Base-by-base conservation (phyloP, 2,329 filamentous ascomycete species). In the Salinomyces thailandicus region DNA sequence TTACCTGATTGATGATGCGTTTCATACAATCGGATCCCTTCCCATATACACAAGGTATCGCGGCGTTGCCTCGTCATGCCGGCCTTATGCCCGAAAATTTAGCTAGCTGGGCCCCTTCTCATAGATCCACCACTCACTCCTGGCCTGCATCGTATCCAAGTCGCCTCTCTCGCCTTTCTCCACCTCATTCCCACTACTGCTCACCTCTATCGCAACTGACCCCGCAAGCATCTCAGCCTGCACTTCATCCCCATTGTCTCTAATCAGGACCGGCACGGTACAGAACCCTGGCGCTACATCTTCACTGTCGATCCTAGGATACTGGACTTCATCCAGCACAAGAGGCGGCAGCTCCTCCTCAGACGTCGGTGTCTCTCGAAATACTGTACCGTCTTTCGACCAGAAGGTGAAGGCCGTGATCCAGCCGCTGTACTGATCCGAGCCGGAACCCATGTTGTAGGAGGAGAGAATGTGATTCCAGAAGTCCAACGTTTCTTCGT, bases 371-470 rank as follows among this genome's bases (percentile, higher is more conserved):
- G 17, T 14, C 18, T 6, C 16, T 17, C 19, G 16, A 12, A 31
- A 9, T 20, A 18, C n/a, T 16, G 38, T 18, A 0, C 68, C 69
- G 5, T 43, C 22, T 2, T 33, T 26, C 5, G 39, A 27, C 48
- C 47, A 48, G 28, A 48, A 46, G 20, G 38, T 44, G 35, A 50
- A 47, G 3, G 39, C 41, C 7, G 40, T 47, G 19, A 41, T 43
- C 68, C 68, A 73, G 4, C 70, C 69, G 0, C 61, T 64, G 2
- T 69, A 41, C 31, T 55, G 52, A 1, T 14, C 20, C 4, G 51
- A 45, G 50, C 63, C 45, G 59, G 62, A 44, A 32, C 52, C 17
- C 47, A 50, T 2, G 49, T 58, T 26, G 38, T 49, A n/a, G 50
- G 50, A 29, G 46, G 61, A n/a, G 39, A 47, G 32, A 40, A 56